These are phyloP conservation scores for Paraphoma sp. DNA, from an alignment of 2,329 filamentous ascomycete species.

Conservation along the genomic window DNA sequence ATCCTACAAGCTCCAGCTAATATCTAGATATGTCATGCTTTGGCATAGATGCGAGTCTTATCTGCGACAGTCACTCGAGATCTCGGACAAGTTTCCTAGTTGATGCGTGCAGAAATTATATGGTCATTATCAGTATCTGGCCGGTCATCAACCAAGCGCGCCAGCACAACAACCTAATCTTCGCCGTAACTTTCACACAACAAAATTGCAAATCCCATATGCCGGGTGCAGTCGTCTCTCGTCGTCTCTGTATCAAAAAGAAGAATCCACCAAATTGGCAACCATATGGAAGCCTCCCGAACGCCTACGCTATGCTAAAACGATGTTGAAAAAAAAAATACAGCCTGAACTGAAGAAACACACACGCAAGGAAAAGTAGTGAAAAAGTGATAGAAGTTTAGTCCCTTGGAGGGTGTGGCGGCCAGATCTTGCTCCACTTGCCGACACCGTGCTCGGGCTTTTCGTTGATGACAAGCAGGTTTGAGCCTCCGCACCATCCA, in stretches of 20 bases:
- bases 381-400: slow-evolving; percentile 8
- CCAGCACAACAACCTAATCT: too few relatives aligned
- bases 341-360: slow-evolving; percentile 5
- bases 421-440: slow-evolving; percentile 41
- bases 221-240: too few relatives aligned
- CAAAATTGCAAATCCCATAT: too few relatives aligned
- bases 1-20: too few relatives aligned
- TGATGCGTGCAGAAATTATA: too few relatives aligned
- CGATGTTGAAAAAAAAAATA: slow-evolving; percentile 12
- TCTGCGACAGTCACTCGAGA: too few relatives aligned
- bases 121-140: too few relatives aligned
- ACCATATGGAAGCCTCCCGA: background rate
- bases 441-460: slow-evolving; percentile 36
- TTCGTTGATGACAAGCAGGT: slow-evolving; percentile 58
- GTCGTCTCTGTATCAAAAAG: background rate
- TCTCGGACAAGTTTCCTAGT: too few relatives aligned
- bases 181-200: too few relatives aligned
- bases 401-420: slow-evolving; percentile 27
- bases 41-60: too few relatives aligned
- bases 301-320: slow-evolving; percentile 33
- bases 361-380: slow-evolving; percentile 7
- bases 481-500: slow-evolving; percentile 63
- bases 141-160: too few relatives aligned
- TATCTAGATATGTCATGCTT: too few relatives aligned
- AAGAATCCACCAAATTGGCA: background rate